Conservation (phyloP, 257 asterid genomes). For the Gentiana straminea region DNA sequence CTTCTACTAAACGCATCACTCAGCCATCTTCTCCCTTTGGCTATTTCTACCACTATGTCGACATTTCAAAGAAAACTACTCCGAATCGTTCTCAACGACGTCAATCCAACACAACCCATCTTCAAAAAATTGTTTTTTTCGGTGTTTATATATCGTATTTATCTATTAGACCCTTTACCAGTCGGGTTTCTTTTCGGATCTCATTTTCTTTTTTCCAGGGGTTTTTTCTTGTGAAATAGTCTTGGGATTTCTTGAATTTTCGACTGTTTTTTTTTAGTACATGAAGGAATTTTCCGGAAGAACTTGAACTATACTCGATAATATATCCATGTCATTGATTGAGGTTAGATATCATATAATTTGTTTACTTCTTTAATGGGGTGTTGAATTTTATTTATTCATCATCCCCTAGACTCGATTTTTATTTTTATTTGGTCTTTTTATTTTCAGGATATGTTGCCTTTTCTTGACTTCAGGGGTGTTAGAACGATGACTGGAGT, state of each 20-base stretch:
- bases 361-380: neutral
- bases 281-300: slow-evolving; percentile 7
- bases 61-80: no score
- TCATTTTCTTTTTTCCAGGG: neutral
- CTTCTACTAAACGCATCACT: neutral
- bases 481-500: slow-evolving; percentile 21
- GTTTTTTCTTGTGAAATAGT: neutral
- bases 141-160: no score
- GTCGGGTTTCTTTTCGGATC: neutral
- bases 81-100: neutral
- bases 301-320: neutral
- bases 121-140: neutral
- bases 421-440: slow-evolving; percentile 9
- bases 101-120: no score
- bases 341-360: slow-evolving; percentile 42
- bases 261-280: neutral
- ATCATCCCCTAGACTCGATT: neutral
- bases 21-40: neutral
- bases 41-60: slow-evolving; percentile 4
- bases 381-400: neutral
- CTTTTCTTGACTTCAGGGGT: slow-evolving; percentile 31
- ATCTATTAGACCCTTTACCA: no score
- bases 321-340: slow-evolving; percentile 41
- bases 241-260: slow-evolving; percentile 16
- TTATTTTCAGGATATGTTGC: slow-evolving; percentile 44